Evolutionary conservation across 345 rosid species (phyloP), one percentile per base, ranked within the genome.

Genomic region (Excoecaria cochinchinensis): DNA sequence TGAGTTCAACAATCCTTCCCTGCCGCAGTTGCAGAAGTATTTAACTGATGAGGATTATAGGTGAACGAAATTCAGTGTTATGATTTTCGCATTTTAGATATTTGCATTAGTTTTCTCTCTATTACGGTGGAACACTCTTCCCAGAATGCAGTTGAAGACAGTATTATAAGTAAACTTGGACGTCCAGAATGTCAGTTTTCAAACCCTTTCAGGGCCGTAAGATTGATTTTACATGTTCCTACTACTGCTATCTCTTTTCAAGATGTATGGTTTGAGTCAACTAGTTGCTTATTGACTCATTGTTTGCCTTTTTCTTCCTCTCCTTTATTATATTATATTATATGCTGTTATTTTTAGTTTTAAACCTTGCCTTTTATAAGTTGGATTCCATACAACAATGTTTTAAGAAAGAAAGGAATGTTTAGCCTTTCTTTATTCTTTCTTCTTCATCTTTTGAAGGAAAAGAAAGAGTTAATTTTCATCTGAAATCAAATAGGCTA

Each of bases 21-120:
- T 87, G 46, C 31, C 87, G 25, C 88, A 90, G 74, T 77, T 95
- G 75, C 96, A 89, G 80, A 95, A 90, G 88, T 87, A 87, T 82
- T 83, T 91, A 58, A 84, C 90, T 0, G 95, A 90, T 70, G 96
- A 93, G 80, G 98, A 95, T 71, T 92, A 86, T 88, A 90, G 98
- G 96, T 95, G 70, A 47, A 22, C 24, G 5, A 22, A 17, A 22
- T 24, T 70, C 40, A 40, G 64, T 16, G 60, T 53, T 64, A 55
- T 17, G 22, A 21, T 24, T 63, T 36, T 64, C 11, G 15, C 14
- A 16, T 21, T 56, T 6, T n/a, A 42, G n/a, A 40, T 38, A 12
- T 22, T 15, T 31, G 60, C 47, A 46, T 67, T 69, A 3, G 19
- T 7, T 51, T 11, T 11, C 5, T 47, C 25, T 67, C 53, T 24